Evolutionary conservation across 1,284 basidiomycete genomes (phyloP).

Genomic region (Vanrija humicola): DNA sequence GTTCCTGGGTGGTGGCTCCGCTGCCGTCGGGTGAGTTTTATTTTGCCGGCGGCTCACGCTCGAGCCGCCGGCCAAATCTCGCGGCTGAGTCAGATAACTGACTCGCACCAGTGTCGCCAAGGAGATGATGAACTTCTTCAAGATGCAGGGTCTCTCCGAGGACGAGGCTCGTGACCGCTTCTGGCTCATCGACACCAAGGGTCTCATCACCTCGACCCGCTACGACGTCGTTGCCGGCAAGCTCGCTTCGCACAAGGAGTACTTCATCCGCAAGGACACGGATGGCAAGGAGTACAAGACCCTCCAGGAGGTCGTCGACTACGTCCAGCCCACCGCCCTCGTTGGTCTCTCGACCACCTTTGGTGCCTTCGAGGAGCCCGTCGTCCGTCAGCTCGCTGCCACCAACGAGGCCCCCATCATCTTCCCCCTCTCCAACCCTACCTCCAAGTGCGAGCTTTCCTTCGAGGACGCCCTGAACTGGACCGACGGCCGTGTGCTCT

Average conservation of each 20-base stretch:
- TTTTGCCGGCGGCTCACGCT: not conserved
- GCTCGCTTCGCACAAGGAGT: constrained; percentile 74
- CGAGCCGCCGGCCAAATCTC: not conserved
- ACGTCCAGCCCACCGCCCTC: constrained; percentile 85
- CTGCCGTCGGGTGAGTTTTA: constrained; percentile 39
- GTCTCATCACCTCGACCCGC: constrained; percentile 69
- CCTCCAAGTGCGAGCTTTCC: constrained; percentile 65
- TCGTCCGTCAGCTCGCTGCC: constrained; percentile 77
- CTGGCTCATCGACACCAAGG: constrained; percentile 78
- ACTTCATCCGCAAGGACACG: constrained; percentile 78
- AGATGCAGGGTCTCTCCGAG: constrained; percentile 63
- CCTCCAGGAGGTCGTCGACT: constrained; percentile 74
- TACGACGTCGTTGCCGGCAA: constrained; percentile 55
- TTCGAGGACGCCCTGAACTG: constrained; percentile 79
- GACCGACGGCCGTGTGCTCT: constrained; percentile 61
- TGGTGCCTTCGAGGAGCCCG: constrained; percentile 72
- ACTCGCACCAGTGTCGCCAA: constrained; percentile 62
- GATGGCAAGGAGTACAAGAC: constrained; percentile 67
- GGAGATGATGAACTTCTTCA: constrained; percentile 87
- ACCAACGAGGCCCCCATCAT: constrained; percentile 77
- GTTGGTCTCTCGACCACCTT: constrained; percentile 84
- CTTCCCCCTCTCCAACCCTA: constrained; percentile 95
- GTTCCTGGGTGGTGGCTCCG: constrained; percentile 60
- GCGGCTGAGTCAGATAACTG: not conserved
- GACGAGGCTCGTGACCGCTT: constrained; percentile 75